Percentiles rank a stretch among this genome's conserved stretches.
Evolutionary conservation across 106 monocot genomes (phyloP).

Genomic region (Allium cepa): DNA sequence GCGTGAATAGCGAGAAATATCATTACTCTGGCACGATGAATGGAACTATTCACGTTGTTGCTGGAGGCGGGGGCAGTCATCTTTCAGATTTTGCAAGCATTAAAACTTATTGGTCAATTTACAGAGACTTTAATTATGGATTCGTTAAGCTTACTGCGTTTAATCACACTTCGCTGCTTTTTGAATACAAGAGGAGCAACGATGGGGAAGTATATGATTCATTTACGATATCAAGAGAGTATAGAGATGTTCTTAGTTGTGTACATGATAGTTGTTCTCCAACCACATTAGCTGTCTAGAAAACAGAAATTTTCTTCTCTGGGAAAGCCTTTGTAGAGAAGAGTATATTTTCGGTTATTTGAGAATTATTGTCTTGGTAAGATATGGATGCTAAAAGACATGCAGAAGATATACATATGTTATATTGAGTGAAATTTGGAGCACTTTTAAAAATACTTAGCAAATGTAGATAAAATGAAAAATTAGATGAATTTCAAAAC

Average conservation of each 20-base stretch:
- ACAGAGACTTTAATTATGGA: conserved; percentile 57
- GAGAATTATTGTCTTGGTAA: too few species aligned
- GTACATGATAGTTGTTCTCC: conserved; percentile 69
- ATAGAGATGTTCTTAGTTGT: conserved; percentile 78
- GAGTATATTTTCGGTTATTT: too few species aligned
- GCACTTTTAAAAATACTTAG: too few species aligned
- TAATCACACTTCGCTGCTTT: conserved; percentile 84
- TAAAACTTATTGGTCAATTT: conserved; percentile 60
- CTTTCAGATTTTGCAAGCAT: conserved; percentile 37
- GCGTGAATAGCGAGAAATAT: conserved; percentile 48
- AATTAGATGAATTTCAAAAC: too few species aligned
- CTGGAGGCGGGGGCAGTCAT: conserved; percentile 80
- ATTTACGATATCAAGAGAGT: conserved; percentile 85
- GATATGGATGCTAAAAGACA: too few species aligned
- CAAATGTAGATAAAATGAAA: too few species aligned
- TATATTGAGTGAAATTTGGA: too few species aligned
- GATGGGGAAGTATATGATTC: conserved; percentile 79
- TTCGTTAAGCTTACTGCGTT: conserved; percentile 88
- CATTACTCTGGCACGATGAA: conserved; percentile 64
- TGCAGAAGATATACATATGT: too few species aligned
- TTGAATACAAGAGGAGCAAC: conserved; percentile 81
- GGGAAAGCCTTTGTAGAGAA: too few species aligned
- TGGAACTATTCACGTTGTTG: conserved; percentile 91
- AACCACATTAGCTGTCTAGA: conserved; percentile 57
- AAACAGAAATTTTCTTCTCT: too few species aligned